Percentiles rank a stretch among this genome's conserved stretches.
phyloP scores from a whole-genome alignment of 805 yeast species.

The Maudiozyma turicensis region DNA sequence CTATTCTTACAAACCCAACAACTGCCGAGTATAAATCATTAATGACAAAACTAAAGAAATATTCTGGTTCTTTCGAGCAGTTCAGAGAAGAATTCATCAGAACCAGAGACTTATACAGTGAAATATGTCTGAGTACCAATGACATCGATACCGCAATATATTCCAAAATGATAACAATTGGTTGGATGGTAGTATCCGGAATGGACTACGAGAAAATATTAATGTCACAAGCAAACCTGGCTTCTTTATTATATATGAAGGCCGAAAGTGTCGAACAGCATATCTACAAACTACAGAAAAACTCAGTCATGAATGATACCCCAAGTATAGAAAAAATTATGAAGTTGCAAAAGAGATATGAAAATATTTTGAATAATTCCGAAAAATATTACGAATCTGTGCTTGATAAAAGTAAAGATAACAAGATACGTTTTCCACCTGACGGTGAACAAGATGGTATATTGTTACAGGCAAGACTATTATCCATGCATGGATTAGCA shows the following conservation, averaged over 20 bases:
- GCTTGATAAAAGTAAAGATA: conserved; percentile 11
- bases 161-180: conserved; percentile 48
- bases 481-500: conserved; percentile 75
- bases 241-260: conserved; percentile 52
- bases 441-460: conserved; percentile 25
- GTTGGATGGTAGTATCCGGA: conserved; percentile 57
- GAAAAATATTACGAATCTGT: conserved; percentile 35
- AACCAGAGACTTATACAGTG: conserved; percentile 61
- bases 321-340: background rate
- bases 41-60: conserved; percentile 8
- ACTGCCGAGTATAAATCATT: conserved; percentile 4
- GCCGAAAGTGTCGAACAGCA: conserved; percentile 49
- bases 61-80: conserved; percentile 47
- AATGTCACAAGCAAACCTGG: conserved; percentile 54
- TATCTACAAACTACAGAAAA: background rate
- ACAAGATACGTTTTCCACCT: background rate
- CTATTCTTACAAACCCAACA: conserved; percentile 2
- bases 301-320: background rate
- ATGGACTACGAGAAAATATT: conserved; percentile 48
- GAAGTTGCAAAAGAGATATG: conserved; percentile 14
- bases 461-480: conserved; percentile 55
- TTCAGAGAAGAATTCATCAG: conserved; percentile 65
- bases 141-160: conserved; percentile 48
- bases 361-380: conserved; percentile 26
- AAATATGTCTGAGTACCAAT: conserved; percentile 51